Percentiles rank a stretch among this genome's conserved stretches.
Evolutionary conservation across 331 rosid genomes (phyloP).

Genomic region (Spiraea crenata): DNA sequence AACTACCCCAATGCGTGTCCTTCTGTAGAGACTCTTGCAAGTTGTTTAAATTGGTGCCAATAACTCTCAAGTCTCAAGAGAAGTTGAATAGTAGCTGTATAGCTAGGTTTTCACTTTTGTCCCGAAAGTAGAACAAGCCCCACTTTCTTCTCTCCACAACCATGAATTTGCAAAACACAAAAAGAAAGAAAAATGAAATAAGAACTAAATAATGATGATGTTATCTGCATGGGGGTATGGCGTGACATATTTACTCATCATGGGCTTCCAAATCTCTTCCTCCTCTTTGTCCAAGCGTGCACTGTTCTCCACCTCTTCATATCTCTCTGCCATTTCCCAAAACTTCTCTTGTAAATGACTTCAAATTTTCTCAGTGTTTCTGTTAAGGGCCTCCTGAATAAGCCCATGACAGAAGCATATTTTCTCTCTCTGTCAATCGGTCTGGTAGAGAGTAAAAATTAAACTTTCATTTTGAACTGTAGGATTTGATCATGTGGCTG

Average conservation of each 20-base stretch:
- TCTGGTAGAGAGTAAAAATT: no score
- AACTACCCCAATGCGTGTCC: no score
- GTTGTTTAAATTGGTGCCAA: no score
- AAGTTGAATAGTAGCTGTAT: not conserved
- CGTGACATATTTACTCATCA: constrained; percentile 62
- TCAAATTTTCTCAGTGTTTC: no score
- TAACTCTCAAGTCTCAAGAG: not conserved
- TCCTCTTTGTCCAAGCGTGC: constrained; percentile 37
- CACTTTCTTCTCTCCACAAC: constrained; percentile 5
- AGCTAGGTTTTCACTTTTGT: constrained; percentile 4
- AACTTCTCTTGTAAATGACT: no score
- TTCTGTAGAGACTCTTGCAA: no score
- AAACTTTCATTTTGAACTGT: no score
- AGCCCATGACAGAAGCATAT: no score
- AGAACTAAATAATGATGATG: constrained; percentile 47
- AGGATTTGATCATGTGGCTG: no score
- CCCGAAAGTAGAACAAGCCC: constrained; percentile 11
- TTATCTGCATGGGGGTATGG: constrained; percentile 61
- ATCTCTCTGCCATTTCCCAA: not conserved
- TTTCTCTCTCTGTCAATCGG: no score
- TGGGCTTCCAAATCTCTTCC: constrained; percentile 23
- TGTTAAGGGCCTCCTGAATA: no score
- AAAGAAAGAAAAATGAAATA: no score
- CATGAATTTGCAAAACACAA: constrained; percentile 13
- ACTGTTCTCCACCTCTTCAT: constrained; percentile 14